Conservation (phyloP, 148 eudicot species). For the Fagopyrum esculentum region DNA sequence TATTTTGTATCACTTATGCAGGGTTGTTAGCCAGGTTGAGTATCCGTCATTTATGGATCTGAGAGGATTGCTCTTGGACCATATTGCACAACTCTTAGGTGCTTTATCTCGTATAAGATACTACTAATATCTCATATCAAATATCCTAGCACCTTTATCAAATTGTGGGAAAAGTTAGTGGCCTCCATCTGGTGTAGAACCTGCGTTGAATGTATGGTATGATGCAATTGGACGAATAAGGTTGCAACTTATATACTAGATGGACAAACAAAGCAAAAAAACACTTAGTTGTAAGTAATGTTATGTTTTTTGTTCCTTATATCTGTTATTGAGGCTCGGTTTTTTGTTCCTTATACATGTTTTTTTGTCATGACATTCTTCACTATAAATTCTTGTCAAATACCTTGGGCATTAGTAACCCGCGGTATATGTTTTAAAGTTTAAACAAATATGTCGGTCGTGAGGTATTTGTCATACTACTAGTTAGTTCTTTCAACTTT, state of each 20-base stretch:
- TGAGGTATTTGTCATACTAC: no score
- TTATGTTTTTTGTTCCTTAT: constrained; percentile 4
- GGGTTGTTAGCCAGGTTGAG: constrained; percentile 98
- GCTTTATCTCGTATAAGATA: constrained; percentile 98
- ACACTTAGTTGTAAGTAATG: constrained; percentile 79
- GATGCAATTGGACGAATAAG: constrained; percentile 97
- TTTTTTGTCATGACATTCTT: no score
- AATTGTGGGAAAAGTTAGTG: constrained; percentile 93
- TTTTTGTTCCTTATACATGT: not conserved
- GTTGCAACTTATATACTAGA: constrained; percentile 81
- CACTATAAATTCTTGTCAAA: no score
- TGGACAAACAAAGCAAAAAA: constrained; percentile 99
- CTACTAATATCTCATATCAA: constrained; percentile 25
- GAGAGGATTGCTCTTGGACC: constrained; percentile 83
- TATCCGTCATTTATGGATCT: constrained; percentile 96
- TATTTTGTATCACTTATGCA: constrained; percentile 26
- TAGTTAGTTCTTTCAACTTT: no score
- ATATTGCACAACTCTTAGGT: constrained; percentile 94
- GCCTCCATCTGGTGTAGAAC: constrained; percentile 96
- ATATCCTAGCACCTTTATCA: constrained; percentile 92
- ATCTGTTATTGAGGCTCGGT: not conserved
- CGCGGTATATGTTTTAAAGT: no score
- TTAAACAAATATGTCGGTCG: no score
- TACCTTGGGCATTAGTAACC: no score
- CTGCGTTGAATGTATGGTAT: constrained; percentile 96